Percentiles rank a stretch among this genome's conserved stretches.
These are phyloP conservation scores for Vinca major DNA, from an alignment of 305 asterid genomes.

Conservation along the genomic window DNA sequence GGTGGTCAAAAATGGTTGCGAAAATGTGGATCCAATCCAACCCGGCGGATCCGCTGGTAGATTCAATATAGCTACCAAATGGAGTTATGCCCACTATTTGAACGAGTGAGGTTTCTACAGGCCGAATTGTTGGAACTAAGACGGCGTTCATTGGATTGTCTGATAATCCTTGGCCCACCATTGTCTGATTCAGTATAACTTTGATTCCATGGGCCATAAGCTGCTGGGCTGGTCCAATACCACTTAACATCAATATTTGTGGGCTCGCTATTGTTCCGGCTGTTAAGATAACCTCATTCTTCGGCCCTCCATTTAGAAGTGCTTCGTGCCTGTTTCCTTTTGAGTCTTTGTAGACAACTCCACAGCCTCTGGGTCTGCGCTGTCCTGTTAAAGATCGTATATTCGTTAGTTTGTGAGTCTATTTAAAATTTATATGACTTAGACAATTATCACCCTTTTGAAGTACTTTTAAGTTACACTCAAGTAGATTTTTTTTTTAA, in stretches of 20 bases:
- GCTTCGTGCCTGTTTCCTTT: constrained; percentile 36
- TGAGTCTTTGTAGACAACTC: constrained; percentile 42
- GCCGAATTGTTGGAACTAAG: constrained; percentile 36
- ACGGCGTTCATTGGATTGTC: constrained; percentile 66
- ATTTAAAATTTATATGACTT: too few species aligned
- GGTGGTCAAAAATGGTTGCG: constrained; percentile 20
- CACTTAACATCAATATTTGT: constrained; percentile 63
- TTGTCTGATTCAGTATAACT: constrained; percentile 24
- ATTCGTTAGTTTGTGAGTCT: too few species aligned
- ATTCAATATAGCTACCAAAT: constrained; percentile 48
- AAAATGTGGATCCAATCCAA: constrained; percentile 22
- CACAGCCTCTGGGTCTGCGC: constrained; percentile 34
- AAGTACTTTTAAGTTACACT: too few species aligned
- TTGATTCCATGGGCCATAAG: constrained; percentile 16
- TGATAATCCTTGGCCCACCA: constrained; percentile 46
- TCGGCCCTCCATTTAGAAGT: constrained; percentile 28
- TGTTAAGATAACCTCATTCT: constrained; percentile 47
- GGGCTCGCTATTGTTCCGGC: constrained; percentile 91
- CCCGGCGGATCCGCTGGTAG: constrained; percentile 35
- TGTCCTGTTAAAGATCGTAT: too few species aligned
- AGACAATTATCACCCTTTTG: too few species aligned
- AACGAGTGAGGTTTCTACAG: constrained; percentile 46
- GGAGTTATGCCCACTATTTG: constrained; percentile 56
- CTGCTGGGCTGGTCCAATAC: constrained; percentile 42
- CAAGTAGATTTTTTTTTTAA: too few species aligned